phyloP scores from a whole-genome alignment of 768 basidiomycete species.

The Obba rivulosa region DNA sequence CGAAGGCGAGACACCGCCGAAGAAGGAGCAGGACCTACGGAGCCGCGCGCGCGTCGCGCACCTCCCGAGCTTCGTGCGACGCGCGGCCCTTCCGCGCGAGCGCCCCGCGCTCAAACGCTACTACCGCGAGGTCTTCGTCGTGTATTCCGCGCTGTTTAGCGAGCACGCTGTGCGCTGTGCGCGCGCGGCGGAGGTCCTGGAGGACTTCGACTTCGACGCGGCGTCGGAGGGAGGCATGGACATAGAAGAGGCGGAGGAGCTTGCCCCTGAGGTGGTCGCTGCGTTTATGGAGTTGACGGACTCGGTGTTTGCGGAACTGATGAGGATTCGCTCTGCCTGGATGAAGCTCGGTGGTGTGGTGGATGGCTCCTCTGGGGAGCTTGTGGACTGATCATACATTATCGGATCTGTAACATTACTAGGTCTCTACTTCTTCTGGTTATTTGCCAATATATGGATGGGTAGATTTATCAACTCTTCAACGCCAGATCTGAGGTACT shows the following conservation, averaged over 20 bases:
- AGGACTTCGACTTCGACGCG: slow-evolving; percentile 28
- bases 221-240: slow-evolving; percentile 32
- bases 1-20: slow-evolving; percentile 35
- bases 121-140: slow-evolving; percentile 47
- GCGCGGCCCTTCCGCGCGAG: slow-evolving; percentile 36
- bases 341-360: slow-evolving; percentile 19
- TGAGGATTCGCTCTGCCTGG: slow-evolving; percentile 40
- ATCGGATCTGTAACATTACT: no score
- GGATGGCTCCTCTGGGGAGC: slow-evolving; percentile 1
- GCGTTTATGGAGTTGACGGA: slow-evolving; percentile 31
- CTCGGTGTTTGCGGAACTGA: slow-evolving; percentile 47
- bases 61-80: slow-evolving; percentile 9
- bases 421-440: no score
- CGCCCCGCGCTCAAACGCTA: slow-evolving; percentile 45
- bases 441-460: no score
- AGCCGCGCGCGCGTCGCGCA: slow-evolving; percentile 16
- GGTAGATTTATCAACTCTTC: no score
- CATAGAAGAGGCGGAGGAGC: slow-evolving; percentile 47
- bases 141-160: slow-evolving; percentile 44
- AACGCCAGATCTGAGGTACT: no score
- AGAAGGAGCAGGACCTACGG: slow-evolving; percentile 16
- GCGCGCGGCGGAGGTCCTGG: slow-evolving; percentile 49
- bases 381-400: not conserved
- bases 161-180: slow-evolving; percentile 44
- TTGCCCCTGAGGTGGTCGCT: slow-evolving; percentile 30